phyloP scores from a whole-genome alignment of 1,284 basidiomycete genomes.

The Leccinum variabile region DNA sequence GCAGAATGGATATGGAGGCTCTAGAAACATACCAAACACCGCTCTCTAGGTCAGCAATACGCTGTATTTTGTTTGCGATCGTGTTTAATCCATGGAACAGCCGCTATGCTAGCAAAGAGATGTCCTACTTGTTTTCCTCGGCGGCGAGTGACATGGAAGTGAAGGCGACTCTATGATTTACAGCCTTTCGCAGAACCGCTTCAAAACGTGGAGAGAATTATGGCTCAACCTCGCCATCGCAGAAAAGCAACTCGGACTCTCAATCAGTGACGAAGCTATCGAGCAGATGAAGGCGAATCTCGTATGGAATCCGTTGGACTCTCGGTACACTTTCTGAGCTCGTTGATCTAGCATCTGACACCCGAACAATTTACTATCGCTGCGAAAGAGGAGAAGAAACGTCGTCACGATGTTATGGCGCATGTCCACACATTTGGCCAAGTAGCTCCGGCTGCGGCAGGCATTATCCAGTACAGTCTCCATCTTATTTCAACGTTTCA shows the following conservation, averaged over 20 bases:
- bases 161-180: not conserved
- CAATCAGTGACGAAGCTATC: constrained; percentile 89
- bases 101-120: constrained; percentile 99
- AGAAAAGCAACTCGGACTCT: constrained; percentile 93
- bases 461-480: constrained; percentile 84
- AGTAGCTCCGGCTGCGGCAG: constrained; percentile 93
- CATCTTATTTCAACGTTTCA: constrained; percentile 9
- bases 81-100: constrained; percentile 43
- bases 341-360: constrained; percentile 63
- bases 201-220: constrained; percentile 94
- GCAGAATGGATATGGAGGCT: constrained; percentile 68
- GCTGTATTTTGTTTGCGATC: not conserved
- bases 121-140: constrained; percentile 94
- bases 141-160: constrained; percentile 52
- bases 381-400: constrained; percentile 93
- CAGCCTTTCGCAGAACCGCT: constrained; percentile 70
- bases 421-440: constrained; percentile 97
- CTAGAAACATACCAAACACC: constrained; percentile 75
- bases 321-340: constrained; percentile 3
- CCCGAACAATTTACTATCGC: constrained; percentile 91
- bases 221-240: constrained; percentile 98
- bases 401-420: constrained; percentile 99
- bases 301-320: constrained; percentile 44
- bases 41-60: constrained; percentile 57
- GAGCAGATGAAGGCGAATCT: constrained; percentile 93